Evolutionary conservation across 768 basidiomycete genomes (phyloP).

Genomic region (Sporobolomyces roseus): DNA sequence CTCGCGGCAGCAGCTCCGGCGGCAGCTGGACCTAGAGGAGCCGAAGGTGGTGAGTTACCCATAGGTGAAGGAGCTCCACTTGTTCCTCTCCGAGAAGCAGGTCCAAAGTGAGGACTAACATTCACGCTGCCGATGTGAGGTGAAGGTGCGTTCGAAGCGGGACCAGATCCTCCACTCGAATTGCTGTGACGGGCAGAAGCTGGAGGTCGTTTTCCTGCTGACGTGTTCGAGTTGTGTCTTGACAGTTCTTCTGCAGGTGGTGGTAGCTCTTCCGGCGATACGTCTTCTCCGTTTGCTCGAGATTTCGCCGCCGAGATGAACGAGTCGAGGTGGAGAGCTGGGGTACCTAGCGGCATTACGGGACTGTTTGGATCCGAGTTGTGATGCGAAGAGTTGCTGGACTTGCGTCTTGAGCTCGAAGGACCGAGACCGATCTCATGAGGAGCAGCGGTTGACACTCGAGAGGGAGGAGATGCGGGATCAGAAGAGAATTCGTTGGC

Average conservation of each 20-base stretch:
- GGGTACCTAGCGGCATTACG: conserved; percentile 20
- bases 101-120: conserved; percentile 9
- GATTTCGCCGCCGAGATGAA: conserved; percentile 35
- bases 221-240: conserved; percentile 5
- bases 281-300: conserved; percentile 19
- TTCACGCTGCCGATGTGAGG: background rate
- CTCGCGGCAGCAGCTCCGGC: conserved; percentile 20
- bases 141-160: background rate
- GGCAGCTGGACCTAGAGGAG: conserved; percentile 1
- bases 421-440: conserved; percentile 38
- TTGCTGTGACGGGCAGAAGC: conserved; percentile 9
- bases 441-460: conserved; percentile 14
- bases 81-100: background rate
- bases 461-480: conserved; percentile 6
- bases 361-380: background rate
- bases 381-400: background rate
- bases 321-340: conserved; percentile 38
- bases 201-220: background rate
- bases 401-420: background rate
- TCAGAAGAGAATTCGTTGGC: background rate
- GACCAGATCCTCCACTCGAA: conserved; percentile 12
- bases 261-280: conserved; percentile 11
- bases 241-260: background rate
- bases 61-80: background rate
- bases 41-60: background rate